These are phyloP conservation scores for Athelia sp. DNA, from an alignment of 1,284 basidiomycete species.

Conservation along the genomic window DNA sequence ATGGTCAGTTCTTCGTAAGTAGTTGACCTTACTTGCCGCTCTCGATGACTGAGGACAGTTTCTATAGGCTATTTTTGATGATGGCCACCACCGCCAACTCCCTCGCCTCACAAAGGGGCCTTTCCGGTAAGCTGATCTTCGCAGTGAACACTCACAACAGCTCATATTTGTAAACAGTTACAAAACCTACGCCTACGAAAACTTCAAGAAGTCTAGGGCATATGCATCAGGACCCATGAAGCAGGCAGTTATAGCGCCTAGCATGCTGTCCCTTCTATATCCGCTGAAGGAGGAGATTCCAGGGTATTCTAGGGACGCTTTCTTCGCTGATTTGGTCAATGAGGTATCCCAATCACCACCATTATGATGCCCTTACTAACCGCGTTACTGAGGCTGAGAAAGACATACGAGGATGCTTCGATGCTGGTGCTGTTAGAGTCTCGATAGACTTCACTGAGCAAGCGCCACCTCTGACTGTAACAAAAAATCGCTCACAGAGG, in stretches of 20 bases:
- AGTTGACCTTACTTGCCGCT: neutral
- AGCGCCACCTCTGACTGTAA: neutral
- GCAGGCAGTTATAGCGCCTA: slow-evolving; percentile 16
- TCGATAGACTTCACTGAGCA: slow-evolving; percentile 18
- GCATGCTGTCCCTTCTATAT: slow-evolving; percentile 15
- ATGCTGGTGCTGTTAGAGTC: slow-evolving; percentile 14
- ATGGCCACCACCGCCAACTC: slow-evolving; percentile 14
- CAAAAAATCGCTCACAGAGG: neutral
- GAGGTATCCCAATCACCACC: neutral
- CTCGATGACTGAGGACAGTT: no score
- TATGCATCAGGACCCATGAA: slow-evolving; percentile 5
- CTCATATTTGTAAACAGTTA: slow-evolving; percentile 5
- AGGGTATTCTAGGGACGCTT: slow-evolving; percentile 14
- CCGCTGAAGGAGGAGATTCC: slow-evolving; percentile 13
- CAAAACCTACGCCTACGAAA: slow-evolving; percentile 13
- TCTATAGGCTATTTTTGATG: slow-evolving; percentile 12
- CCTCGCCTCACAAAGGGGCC: slow-evolving; percentile 15
- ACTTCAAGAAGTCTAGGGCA: slow-evolving; percentile 9
- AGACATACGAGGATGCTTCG: slow-evolving; percentile 15
- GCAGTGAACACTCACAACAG: no score
- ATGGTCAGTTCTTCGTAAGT: slow-evolving; percentile 10
- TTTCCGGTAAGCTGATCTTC: no score
- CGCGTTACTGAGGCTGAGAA: slow-evolving; percentile 12
- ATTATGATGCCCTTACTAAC: neutral
- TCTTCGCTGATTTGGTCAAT: slow-evolving; percentile 13